Evolutionary conservation across 2,329 filamentous ascomycete species (phyloP).

Genomic region (Calonectria pseudoturangicola): DNA sequence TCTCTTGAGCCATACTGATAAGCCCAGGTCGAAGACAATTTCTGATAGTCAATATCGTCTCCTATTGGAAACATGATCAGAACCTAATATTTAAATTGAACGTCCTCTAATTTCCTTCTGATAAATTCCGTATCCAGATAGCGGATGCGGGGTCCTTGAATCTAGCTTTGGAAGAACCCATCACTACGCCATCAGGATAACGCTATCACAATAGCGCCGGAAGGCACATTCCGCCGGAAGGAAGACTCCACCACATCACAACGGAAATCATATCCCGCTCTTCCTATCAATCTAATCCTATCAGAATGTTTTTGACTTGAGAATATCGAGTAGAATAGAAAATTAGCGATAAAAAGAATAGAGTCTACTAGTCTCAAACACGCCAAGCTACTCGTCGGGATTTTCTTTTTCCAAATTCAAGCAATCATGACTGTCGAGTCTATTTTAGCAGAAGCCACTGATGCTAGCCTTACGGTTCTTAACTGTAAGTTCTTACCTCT

Average conservation of each 20-base stretch:
- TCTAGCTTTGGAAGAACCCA: background rate
- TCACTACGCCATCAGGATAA: background rate
- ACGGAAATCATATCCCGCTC: slow-evolving; percentile 5
- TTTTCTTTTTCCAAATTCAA: too few relatives aligned
- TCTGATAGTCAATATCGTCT: too few relatives aligned
- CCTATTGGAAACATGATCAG: too few relatives aligned
- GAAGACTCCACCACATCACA: background rate
- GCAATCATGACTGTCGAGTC: background rate
- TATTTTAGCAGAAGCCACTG: background rate
- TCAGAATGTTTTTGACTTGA: background rate
- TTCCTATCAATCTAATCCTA: background rate
- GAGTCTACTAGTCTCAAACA: background rate
- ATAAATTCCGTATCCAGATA: background rate
- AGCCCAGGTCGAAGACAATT: background rate
- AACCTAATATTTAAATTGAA: background rate
- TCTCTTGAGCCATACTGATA: background rate
- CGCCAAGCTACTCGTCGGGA: too few relatives aligned
- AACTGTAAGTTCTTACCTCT: background rate
- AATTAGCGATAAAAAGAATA: background rate
- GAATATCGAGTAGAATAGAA: background rate
- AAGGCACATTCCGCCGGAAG: slow-evolving; percentile 3
- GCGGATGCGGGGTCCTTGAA: background rate
- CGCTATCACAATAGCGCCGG: background rate
- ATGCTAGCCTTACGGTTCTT: background rate
- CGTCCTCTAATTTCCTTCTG: too few relatives aligned